Evolutionary conservation across 2,329 filamentous ascomycete genomes (phyloP).

Genomic region (Claviceps sp.): DNA sequence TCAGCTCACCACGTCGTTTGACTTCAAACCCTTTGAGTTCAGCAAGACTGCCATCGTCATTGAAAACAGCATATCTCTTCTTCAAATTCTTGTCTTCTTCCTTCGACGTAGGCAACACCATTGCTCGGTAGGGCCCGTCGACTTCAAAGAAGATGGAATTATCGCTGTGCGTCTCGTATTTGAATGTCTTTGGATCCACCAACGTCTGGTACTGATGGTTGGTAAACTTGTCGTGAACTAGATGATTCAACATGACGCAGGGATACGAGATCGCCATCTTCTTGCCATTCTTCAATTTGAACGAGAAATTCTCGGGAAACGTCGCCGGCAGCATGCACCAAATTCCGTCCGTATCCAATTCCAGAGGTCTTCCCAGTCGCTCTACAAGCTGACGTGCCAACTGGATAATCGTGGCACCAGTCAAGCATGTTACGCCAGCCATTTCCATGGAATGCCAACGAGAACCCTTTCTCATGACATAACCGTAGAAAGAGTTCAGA

Average conservation of each 20-base stretch:
- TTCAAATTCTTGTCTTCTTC: conserved; percentile 99
- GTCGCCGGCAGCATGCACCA: conserved; percentile 98
- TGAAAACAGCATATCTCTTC: conserved; percentile 98
- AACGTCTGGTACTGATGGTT: conserved; percentile 96
- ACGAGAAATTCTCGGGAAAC: conserved; percentile 91
- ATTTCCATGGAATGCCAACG: conserved; percentile 99
- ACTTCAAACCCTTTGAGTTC: conserved; percentile 97
- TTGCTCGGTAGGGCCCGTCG: conserved; percentile 91
- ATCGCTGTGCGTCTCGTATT: conserved; percentile 93
- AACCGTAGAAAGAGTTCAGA: conserved; percentile 96
- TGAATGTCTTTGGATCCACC: conserved; percentile 63
- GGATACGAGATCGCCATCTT: conserved; percentile 95
- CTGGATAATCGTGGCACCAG: conserved; percentile 92
- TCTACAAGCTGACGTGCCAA: conserved; percentile 90
- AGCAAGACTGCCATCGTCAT: conserved; percentile 87
- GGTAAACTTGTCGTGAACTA: conserved; percentile 88
- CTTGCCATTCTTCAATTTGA: conserved; percentile 91
- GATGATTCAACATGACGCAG: conserved; percentile 97
- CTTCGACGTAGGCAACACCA: conserved; percentile 94
- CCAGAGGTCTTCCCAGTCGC: conserved; percentile 78
- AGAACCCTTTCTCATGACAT: conserved; percentile 98
- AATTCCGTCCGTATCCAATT: conserved; percentile 96
- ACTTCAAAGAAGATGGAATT: conserved; percentile 99
- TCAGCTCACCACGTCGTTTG: conserved; percentile 92
- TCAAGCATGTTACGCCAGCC: conserved; percentile 95